A percentile compares a stretch with the other conserved stretches of the same genome.
Conservation (phyloP, 2,329 filamentous ascomycete genomes). For the Tolypocladium endophyticum region DNA sequence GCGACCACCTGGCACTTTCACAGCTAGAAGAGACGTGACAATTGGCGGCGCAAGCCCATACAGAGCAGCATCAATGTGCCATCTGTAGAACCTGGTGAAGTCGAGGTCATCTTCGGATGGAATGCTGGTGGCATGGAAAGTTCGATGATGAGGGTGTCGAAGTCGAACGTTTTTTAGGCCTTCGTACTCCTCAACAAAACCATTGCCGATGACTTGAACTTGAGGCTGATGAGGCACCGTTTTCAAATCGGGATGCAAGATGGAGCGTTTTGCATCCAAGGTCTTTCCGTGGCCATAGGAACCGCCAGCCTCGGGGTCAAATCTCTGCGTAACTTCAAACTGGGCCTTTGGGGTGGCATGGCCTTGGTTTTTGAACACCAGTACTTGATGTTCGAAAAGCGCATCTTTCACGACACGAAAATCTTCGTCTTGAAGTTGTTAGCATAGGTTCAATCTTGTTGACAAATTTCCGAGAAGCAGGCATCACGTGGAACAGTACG, state of each 20-base stretch:
- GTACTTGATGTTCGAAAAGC: not conserved
- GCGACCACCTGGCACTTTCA: not conserved
- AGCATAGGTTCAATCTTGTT: not conserved
- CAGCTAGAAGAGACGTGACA: not conserved
- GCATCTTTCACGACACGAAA: not conserved
- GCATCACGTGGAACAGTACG: not conserved
- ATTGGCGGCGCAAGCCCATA: not conserved
- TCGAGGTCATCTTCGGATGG: not conserved
- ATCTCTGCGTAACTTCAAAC: constrained; percentile 62
- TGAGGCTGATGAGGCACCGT: constrained; percentile 72
- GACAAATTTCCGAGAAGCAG: fast-evolving
- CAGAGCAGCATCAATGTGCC: not conserved
- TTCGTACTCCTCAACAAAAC: not conserved
- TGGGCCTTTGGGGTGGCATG: constrained; percentile 32
- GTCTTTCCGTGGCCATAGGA: constrained; percentile 71
- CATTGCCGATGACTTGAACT: constrained; percentile 4
- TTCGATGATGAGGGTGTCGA: not conserved
- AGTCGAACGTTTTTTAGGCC: not conserved
- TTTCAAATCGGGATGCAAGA: constrained; percentile 71
- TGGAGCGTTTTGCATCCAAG: constrained; percentile 49
- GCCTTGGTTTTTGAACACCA: not conserved
- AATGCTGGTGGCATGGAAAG: not conserved
- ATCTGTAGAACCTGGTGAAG: not conserved
- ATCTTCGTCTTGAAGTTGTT: not conserved
- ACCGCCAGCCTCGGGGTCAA: constrained; percentile 54